Conservation (phyloP, 768 basidiomycete genomes). For the Boletus rufocinnamomeus region DNA sequence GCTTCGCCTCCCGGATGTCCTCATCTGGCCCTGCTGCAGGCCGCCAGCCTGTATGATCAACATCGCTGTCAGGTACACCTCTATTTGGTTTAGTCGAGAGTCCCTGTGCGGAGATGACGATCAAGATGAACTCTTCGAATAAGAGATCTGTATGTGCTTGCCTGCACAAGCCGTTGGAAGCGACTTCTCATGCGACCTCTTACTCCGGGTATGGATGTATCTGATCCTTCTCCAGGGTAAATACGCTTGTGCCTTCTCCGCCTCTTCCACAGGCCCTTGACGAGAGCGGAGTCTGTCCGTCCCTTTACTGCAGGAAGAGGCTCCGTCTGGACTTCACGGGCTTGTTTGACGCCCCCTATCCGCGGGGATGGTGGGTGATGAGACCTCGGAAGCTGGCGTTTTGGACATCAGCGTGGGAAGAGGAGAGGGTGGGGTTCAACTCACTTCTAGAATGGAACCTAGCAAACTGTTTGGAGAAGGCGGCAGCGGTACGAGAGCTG, state of each 20-base stretch:
- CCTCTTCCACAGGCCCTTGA: slow-evolving; percentile 19
- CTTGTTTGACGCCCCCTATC: background rate
- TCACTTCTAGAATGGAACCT: slow-evolving; percentile 24
- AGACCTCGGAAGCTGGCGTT: slow-evolving; percentile 18
- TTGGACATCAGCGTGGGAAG: background rate
- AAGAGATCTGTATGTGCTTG: background rate
- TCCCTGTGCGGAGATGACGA: slow-evolving; percentile 8
- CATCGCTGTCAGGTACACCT: background rate
- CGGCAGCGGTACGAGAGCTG: slow-evolving; percentile 25
- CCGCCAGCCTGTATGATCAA: background rate
- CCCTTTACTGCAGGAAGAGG: background rate
- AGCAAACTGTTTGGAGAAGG: slow-evolving; percentile 22
- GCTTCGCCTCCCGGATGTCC: slow-evolving; percentile 1
- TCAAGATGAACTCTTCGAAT: background rate
- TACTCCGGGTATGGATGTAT: background rate
- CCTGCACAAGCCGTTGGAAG: slow-evolving; percentile 22
- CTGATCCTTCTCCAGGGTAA: background rate
- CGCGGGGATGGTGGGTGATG: slow-evolving; percentile 8
- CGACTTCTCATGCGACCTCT: slow-evolving; percentile 8
- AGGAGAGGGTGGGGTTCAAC: background rate
- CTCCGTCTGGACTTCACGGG: slow-evolving; percentile 10
- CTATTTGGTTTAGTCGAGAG: background rate
- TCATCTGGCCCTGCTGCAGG: background rate
- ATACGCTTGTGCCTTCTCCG: slow-evolving; percentile 3
- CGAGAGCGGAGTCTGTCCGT: background rate